Evolutionary conservation across 2,329 filamentous ascomycete genomes (phyloP).

Genomic region (Ophiosphaerella herpotricha): DNA sequence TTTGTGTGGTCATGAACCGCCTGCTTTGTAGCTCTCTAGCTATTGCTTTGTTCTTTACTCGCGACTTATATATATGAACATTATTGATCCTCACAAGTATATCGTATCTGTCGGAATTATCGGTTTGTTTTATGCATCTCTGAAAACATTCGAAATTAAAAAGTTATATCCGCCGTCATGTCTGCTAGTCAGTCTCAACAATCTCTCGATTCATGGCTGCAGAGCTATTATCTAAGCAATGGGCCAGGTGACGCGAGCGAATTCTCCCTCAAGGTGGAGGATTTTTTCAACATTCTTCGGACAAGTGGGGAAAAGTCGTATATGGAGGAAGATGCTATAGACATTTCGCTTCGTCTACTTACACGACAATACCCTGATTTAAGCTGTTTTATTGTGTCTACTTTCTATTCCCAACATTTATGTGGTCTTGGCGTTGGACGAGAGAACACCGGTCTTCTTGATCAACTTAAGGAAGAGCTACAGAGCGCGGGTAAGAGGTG

Average conservation of each 20-base stretch:
- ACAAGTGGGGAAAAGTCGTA: neutral
- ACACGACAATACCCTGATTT: neutral
- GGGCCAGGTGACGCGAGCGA: too few relatives aligned
- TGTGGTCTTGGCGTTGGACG: neutral
- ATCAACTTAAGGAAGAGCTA: neutral
- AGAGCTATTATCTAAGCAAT: too few relatives aligned
- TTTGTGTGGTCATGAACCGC: neutral
- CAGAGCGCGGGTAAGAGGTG: neutral
- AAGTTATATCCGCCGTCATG: too few relatives aligned
- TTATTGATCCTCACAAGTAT: too few relatives aligned
- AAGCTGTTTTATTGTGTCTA: neutral
- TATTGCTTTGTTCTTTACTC: too few relatives aligned
- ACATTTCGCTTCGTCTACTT: neutral
- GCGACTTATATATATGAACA: too few relatives aligned
- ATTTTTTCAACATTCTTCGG: neutral
- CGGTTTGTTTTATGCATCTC: too few relatives aligned
- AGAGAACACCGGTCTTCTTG: neutral
- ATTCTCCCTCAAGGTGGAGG: neutral
- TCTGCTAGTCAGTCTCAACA: too few relatives aligned
- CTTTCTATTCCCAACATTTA: neutral
- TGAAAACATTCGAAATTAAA: too few relatives aligned
- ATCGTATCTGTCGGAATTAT: too few relatives aligned
- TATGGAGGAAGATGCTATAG: neutral
- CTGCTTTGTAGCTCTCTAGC: too few relatives aligned
- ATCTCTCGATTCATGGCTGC: too few relatives aligned